Conservation (phyloP, 2,329 filamentous ascomycete species). For the Diaporthe sp. region DNA sequence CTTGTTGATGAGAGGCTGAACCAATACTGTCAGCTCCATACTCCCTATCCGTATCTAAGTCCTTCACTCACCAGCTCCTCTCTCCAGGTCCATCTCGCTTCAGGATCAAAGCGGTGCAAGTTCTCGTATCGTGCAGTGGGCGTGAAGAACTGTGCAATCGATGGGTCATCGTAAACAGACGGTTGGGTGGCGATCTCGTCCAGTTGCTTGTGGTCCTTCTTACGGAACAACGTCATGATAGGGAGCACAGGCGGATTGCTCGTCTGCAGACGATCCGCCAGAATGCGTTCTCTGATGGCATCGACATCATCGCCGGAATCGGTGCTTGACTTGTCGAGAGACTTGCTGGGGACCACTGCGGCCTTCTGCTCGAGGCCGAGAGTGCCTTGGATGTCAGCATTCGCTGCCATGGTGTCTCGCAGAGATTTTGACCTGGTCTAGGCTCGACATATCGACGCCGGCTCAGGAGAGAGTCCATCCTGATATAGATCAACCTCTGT, state of each 20-base stretch:
- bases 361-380: slow-evolving; percentile 3
- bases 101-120: slow-evolving; percentile 54
- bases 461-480: not conserved
- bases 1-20: slow-evolving; percentile 50
- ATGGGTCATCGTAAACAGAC: slow-evolving; percentile 44
- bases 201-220: slow-evolving; percentile 28
- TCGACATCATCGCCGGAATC: slow-evolving; percentile 12
- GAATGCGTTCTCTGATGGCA: slow-evolving; percentile 20
- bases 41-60: fast-evolving
- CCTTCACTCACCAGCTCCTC: slow-evolving; percentile 47
- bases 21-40: fast-evolving
- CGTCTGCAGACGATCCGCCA: slow-evolving; percentile 5
- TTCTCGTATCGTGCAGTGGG: slow-evolving; percentile 50
- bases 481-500: not conserved
- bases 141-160: slow-evolving; percentile 42
- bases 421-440: not conserved
- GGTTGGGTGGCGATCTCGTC: slow-evolving; percentile 30
- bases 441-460: not conserved
- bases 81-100: slow-evolving; percentile 53
- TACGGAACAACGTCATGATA: slow-evolving; percentile 21
- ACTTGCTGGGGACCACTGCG: not conserved
- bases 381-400: not conserved
- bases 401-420: not conserved
- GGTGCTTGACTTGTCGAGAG: not conserved
- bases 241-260: slow-evolving; percentile 25